Conservation (phyloP, 805 yeast species). For the Candida sonorensis region DNA sequence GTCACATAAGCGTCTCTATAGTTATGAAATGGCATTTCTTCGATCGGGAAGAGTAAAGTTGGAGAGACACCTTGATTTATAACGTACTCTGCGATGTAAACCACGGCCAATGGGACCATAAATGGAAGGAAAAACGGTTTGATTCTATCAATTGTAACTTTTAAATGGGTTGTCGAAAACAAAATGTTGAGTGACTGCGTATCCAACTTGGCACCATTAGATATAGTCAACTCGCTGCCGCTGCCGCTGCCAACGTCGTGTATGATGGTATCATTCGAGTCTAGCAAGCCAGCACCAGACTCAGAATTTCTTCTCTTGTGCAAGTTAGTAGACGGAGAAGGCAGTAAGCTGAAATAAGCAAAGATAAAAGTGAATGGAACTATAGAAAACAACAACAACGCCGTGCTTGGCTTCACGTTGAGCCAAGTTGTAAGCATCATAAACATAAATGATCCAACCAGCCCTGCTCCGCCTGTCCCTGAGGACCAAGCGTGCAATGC, state of each 20-base stretch:
- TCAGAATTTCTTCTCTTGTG: background rate
- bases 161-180: slow-evolving; percentile 13
- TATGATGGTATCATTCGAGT: background rate
- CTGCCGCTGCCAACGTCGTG: background rate
- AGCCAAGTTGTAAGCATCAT: slow-evolving; percentile 67
- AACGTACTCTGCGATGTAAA: slow-evolving; percentile 78
- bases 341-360: slow-evolving; percentile 23
- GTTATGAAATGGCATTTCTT: slow-evolving; percentile 57
- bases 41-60: slow-evolving; percentile 71
- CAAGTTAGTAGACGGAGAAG: slow-evolving; percentile 5
- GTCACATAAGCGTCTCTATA: slow-evolving; percentile 87
- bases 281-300: background rate
- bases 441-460: slow-evolving; percentile 71
- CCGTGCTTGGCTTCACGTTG: slow-evolving; percentile 42
- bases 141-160: slow-evolving; percentile 27
- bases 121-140: slow-evolving; percentile 49
- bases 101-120: slow-evolving; percentile 79
- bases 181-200: too few species aligned
- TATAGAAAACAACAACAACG: slow-evolving; percentile 51
- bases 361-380: slow-evolving; percentile 24
- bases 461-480: slow-evolving; percentile 96
- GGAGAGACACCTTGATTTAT: slow-evolving; percentile 93
- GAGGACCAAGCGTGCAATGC: slow-evolving; percentile 82
- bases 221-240: too few species aligned
- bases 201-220: too few species aligned